phyloP scores from a whole-genome alignment of 768 basidiomycete species.

The Suillus subluteus region DNA sequence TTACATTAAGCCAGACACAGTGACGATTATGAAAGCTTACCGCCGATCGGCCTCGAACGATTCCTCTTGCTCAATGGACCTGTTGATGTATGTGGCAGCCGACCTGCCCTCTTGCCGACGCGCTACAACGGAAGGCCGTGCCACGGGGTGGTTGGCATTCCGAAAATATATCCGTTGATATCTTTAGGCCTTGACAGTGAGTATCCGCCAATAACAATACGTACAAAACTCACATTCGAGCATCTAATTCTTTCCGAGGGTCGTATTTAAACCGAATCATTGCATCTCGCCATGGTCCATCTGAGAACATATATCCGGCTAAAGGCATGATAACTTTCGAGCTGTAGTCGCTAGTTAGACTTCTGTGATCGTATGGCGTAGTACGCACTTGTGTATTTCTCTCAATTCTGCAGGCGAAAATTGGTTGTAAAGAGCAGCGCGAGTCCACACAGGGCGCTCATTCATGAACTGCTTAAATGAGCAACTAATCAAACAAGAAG shows the following conservation, averaged over 20 bases:
- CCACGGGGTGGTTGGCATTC: conserved; percentile 81
- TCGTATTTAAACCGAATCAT: conserved; percentile 88
- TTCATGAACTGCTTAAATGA: conserved; percentile 59
- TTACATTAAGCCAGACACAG: conserved; percentile 1
- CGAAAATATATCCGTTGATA: conserved; percentile 94
- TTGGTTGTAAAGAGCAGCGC: conserved; percentile 84
- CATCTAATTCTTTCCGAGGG: conserved; percentile 72
- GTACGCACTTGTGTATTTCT: conserved; percentile 73
- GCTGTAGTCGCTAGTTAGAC: conserved; percentile 41
- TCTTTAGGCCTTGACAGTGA: conserved; percentile 43
- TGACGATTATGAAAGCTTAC: conserved; percentile 20
- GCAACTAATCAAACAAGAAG: conserved; percentile 21
- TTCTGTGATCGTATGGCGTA: background rate
- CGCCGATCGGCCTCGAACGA: conserved; percentile 35
- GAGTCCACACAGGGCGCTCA: conserved; percentile 86
- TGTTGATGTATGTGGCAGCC: conserved; percentile 25
- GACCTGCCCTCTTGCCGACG: conserved; percentile 56
- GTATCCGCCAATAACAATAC: background rate
- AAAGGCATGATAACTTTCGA: conserved; percentile 82
- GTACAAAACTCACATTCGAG: conserved; percentile 67
- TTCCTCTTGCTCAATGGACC: conserved; percentile 39
- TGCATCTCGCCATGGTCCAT: conserved; percentile 94
- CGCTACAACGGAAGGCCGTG: conserved; percentile 73
- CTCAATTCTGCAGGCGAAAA: conserved; percentile 68
- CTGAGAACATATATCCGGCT: conserved; percentile 86